Evolutionary conservation across 2,329 filamentous ascomycete species (phyloP), one percentile per base, ranked within the genome.

Genomic region (Cephalotrichum gorgonifer): DNA sequence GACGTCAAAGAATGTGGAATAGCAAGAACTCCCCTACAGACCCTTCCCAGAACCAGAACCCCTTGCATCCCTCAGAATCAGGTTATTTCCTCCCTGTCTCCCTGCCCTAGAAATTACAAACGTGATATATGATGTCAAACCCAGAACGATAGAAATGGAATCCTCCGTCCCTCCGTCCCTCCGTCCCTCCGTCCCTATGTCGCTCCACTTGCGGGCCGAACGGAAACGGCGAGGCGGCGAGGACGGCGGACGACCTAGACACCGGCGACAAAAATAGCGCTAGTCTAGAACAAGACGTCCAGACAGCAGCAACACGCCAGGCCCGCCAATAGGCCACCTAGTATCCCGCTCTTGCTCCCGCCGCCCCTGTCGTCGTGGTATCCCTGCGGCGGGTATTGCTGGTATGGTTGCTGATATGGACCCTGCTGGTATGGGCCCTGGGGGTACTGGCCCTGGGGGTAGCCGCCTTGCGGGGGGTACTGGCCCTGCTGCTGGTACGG

Each of bases 281-380:
- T n/a, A 23, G 28, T 50, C 62, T 72, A 80, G 57, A 78, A 78
- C n/a, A 79, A 58, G 42, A 68, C 64, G 54, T 80, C 76, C 57
- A 80, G 59, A 58, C 76, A 80, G 63, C 76, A 80, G 59, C 76
- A 80, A 60, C 75, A 79, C 2, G 76, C 76, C 52, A 76, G 58
- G 53, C 67, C 67, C 15, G 73, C 76, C 15, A 78, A 55, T 48
- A 77, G 58, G 39, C 71, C 73, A 30, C 69, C 69, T 39, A 76
- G 55, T 48, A 69, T 54, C 43, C 70, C 65, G 25, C 60, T 54
- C 50, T 56, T 57, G 41, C 61, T 59, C 43, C 62, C 62, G 53
- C 58, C 61, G 55, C 55, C 59, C 49, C 64, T 54, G 44, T 63
- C 58, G n/a, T 60, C 56, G 49, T 60, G 57, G 44, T 52, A 56